Percentiles rank a stretch among this genome's conserved stretches.
Conservation (phyloP, 2,329 filamentous ascomycete genomes). For the Fusarium nurragi region DNA sequence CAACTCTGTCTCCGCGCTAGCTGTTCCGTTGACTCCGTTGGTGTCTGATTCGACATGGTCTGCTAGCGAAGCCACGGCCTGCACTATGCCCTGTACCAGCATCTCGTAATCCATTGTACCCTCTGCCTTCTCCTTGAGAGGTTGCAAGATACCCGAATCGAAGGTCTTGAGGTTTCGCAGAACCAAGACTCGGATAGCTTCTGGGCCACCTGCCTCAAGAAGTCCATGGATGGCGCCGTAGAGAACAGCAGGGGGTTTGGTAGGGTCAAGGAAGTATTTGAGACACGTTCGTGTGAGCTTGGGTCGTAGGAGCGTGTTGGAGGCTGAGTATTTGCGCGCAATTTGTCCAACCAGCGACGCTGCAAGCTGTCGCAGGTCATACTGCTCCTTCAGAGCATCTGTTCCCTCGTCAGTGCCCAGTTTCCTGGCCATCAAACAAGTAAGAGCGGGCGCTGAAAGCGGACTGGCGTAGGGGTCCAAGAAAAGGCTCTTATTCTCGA, state of each 20-base stretch:
- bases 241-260: conserved; percentile 82
- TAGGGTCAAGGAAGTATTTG: conserved; percentile 89
- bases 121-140: conserved; percentile 62
- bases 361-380: conserved; percentile 83
- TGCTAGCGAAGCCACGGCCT: conserved; percentile 59
- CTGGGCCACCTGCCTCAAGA: conserved; percentile 75
- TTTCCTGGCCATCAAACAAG: conserved; percentile 83
- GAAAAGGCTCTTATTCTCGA: conserved; percentile 84
- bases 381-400: conserved; percentile 70
- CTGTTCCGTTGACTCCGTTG: conserved; percentile 54
- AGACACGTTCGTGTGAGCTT: conserved; percentile 93
- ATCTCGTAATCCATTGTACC: conserved; percentile 63
- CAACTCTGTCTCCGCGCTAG: conserved; percentile 50
- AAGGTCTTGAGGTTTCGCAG: conserved; percentile 66
- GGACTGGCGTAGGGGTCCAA: conserved; percentile 68
- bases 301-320: conserved; percentile 83
- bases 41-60: conserved; percentile 47
- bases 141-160: conserved; percentile 62
- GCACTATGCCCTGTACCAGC: conserved; percentile 65
- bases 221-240: conserved; percentile 90
- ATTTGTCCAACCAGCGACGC: conserved; percentile 84
- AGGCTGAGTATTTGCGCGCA: conserved; percentile 80
- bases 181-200: conserved; percentile 66
- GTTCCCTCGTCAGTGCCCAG: conserved; percentile 69
- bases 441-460: conserved; percentile 87